These are phyloP conservation scores for Hanseniaspora meyeri DNA, from an alignment of 805 yeast genomes.

Conservation along the genomic window DNA sequence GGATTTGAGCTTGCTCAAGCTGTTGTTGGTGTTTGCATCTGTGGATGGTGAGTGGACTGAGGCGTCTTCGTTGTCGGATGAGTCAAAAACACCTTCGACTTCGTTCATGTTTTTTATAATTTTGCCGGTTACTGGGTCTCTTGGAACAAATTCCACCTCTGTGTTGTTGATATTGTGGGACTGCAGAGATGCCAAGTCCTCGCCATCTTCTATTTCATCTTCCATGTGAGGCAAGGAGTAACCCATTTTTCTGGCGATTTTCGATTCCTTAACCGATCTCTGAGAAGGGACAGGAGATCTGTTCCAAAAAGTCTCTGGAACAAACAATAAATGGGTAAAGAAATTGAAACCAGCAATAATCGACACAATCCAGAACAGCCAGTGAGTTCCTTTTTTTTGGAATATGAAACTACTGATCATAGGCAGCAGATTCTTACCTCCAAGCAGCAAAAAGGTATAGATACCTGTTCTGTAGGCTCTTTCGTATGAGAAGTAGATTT, in stretches of 20 bases:
- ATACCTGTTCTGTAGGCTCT: conserved; percentile 49
- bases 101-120: background rate
- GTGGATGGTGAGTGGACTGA: background rate
- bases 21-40: background rate
- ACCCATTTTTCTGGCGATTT: conserved; percentile 33
- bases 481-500: conserved; percentile 48
- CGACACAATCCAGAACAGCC: conserved; percentile 50
- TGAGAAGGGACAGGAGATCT: conserved; percentile 40
- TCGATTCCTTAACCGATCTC: conserved; percentile 37
- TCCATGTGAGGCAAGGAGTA: conserved; percentile 15
- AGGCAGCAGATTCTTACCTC: conserved; percentile 51
- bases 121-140: conserved; percentile 2
- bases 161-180: background rate
- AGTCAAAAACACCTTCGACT: conserved; percentile 11
- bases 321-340: conserved; percentile 38
- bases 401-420: conserved; percentile 44
- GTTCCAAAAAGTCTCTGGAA: conserved; percentile 56
- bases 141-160: conserved; percentile 3
- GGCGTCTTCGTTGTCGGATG: background rate
- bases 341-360: conserved; percentile 40
- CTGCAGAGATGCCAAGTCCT: background rate
- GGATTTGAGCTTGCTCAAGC: conserved; percentile 2
- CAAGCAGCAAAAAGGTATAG: conserved; percentile 45
- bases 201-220: background rate
- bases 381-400: conserved; percentile 38